These are phyloP conservation scores for Claviceps maximensis DNA, from an alignment of 2,329 filamentous ascomycete genomes.

Conservation along the genomic window DNA sequence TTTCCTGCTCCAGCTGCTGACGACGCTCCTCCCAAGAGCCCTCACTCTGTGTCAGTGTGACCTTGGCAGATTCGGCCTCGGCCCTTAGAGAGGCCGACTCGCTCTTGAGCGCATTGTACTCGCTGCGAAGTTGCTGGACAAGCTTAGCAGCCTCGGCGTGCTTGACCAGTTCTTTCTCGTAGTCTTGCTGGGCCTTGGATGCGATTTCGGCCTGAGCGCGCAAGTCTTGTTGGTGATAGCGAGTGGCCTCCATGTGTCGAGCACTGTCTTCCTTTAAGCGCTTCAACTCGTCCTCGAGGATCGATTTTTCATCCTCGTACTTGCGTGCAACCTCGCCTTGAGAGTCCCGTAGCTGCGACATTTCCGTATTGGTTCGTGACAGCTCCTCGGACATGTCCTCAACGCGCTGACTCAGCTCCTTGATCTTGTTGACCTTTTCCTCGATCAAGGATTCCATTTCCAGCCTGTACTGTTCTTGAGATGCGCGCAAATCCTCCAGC, in stretches of 20 bases:
- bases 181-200: slow-evolving; percentile 83
- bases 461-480: slow-evolving; percentile 76
- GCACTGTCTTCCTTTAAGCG: slow-evolving; percentile 76
- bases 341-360: slow-evolving; percentile 66
- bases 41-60: slow-evolving; percentile 65
- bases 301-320: slow-evolving; percentile 70
- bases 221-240: slow-evolving; percentile 81
- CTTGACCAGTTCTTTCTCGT: slow-evolving; percentile 87
- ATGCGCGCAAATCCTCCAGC: slow-evolving; percentile 62
- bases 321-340: slow-evolving; percentile 60
- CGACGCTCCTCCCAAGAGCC: slow-evolving; percentile 77
- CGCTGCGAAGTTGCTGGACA: slow-evolving; percentile 63
- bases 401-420: slow-evolving; percentile 69
- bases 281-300: slow-evolving; percentile 64
- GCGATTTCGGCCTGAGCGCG: slow-evolving; percentile 91
- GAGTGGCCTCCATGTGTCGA: slow-evolving; percentile 63
- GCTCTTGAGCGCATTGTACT: slow-evolving; percentile 72
- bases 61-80: slow-evolving; percentile 76
- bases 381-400: slow-evolving; percentile 78
- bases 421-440: slow-evolving; percentile 67
- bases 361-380: slow-evolving; percentile 65
- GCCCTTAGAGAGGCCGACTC: slow-evolving; percentile 61
- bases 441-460: slow-evolving; percentile 66
- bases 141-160: slow-evolving; percentile 89
- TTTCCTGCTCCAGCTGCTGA: slow-evolving; percentile 70